phyloP scores from a whole-genome alignment of 306 rosid species.

The Cucumis hystrix region DNA sequence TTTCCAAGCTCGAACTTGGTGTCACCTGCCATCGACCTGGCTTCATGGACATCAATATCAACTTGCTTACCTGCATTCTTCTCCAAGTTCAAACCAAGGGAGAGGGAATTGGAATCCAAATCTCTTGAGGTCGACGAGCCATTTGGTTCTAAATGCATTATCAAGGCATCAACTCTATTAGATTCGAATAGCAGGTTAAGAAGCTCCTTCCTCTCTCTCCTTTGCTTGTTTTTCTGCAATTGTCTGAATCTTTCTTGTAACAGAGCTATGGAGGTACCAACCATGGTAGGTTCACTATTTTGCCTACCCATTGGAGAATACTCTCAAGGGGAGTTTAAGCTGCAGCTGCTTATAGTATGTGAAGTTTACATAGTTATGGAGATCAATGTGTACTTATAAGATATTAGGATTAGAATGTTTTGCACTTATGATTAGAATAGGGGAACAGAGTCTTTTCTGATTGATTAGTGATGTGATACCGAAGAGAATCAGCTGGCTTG shows the following conservation, averaged over 20 bases:
- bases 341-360: conserved; percentile 18
- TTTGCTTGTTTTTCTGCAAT: conserved; percentile 82
- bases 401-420: conserved; percentile 15
- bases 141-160: conserved; percentile 16
- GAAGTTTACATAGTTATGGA: conserved; percentile 27
- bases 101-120: conserved; percentile 44
- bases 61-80: conserved; percentile 18
- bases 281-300: conserved; percentile 40
- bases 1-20: conserved; percentile 21
- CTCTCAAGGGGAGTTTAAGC: conserved; percentile 21
- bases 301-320: conserved; percentile 53
- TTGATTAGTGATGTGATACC: conserved; percentile 30
- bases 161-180: conserved; percentile 11
- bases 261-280: conserved; percentile 73
- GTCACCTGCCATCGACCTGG: conserved; percentile 12
- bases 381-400: conserved; percentile 15
- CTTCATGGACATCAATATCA: conserved; percentile 14
- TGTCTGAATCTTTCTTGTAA: conserved; percentile 89
- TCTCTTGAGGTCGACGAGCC: conserved; percentile 11
- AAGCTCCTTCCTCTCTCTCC: conserved; percentile 70
- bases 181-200: conserved; percentile 26
- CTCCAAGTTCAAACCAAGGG: conserved; percentile 38
- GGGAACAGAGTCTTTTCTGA: conserved; percentile 9
- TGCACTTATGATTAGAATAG: conserved; percentile 13
- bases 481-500: conserved; percentile 49